These are phyloP conservation scores for Tetrapyrgos nigripes DNA, from an alignment of 1,284 basidiomycete species.

Conservation along the genomic window DNA sequence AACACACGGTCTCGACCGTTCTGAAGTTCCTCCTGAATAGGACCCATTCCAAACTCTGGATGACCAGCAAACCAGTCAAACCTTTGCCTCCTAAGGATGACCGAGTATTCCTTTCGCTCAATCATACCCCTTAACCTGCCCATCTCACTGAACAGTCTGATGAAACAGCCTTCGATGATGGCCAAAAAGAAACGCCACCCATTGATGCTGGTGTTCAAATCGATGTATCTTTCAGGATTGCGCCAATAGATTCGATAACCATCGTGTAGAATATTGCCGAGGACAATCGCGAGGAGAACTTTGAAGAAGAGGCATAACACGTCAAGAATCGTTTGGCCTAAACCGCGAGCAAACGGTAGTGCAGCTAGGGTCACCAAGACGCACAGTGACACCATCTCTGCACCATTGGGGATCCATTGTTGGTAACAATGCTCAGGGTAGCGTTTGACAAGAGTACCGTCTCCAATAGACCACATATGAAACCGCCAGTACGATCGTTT, in stretches of 20 bases:
- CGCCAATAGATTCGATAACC: constrained; percentile 51
- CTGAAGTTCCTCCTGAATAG: constrained; percentile 48
- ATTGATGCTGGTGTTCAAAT: constrained; percentile 42
- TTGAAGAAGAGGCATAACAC: constrained; percentile 26
- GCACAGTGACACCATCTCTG: constrained; percentile 45
- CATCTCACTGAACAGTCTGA: constrained; percentile 57
- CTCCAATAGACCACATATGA: constrained; percentile 65
- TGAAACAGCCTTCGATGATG: constrained; percentile 52
- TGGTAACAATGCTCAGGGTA: constrained; percentile 55
- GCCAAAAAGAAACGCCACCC: constrained; percentile 47
- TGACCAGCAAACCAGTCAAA: constrained; percentile 64
- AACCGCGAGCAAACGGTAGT: background rate
- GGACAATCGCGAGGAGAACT: constrained; percentile 35
- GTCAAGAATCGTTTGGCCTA: background rate
- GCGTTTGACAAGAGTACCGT: constrained; percentile 54
- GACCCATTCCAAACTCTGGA: constrained; percentile 44
- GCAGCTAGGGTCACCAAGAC: constrained; percentile 25
- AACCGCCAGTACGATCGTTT: constrained; percentile 58
- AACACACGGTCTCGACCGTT: constrained; percentile 32
- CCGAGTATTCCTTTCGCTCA: constrained; percentile 45
- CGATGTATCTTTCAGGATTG: constrained; percentile 39
- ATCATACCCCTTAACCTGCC: constrained; percentile 55
- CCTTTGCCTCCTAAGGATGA: constrained; percentile 40
- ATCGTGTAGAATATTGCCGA: constrained; percentile 55
- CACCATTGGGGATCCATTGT: constrained; percentile 55